Evolutionary conservation across 371 early-diverging fungal genomes (phyloP).

Genomic region (Lichtheimia ornata): DNA sequence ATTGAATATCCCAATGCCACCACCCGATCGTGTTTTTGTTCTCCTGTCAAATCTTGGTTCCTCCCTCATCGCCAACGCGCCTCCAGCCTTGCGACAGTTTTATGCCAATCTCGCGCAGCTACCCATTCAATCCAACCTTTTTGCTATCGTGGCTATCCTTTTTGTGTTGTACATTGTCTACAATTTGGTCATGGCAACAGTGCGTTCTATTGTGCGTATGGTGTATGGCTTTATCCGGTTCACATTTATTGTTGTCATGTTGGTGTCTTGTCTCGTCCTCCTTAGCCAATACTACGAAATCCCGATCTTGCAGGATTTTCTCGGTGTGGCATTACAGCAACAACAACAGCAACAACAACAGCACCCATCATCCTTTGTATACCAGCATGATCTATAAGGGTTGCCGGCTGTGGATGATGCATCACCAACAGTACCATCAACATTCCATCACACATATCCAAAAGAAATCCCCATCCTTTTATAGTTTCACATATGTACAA

Average conservation of each 20-base stretch:
- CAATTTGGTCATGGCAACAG: conserved; percentile 22
- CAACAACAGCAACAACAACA: conserved; percentile 6
- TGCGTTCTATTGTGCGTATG: conserved; percentile 35
- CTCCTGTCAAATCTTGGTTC: conserved; percentile 8
- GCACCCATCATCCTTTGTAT: too few relatives aligned
- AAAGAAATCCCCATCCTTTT: not conserved
- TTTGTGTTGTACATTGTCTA: conserved; percentile 35
- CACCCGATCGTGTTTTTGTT: conserved; percentile 23
- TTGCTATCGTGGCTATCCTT: conserved; percentile 32
- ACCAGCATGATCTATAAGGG: too few relatives aligned
- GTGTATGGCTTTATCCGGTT: conserved; percentile 43
- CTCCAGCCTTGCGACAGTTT: conserved; percentile 28
- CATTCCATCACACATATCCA: not conserved
- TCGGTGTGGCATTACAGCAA: conserved; percentile 1
- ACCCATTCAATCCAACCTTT: conserved; percentile 36
- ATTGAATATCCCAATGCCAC: conserved; percentile 24
- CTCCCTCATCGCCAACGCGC: conserved; percentile 19
- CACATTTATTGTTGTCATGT: conserved; percentile 28
- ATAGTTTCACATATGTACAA: not conserved
- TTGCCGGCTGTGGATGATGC: not conserved
- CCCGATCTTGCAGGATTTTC: conserved; percentile 4
- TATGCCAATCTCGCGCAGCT: conserved; percentile 22
- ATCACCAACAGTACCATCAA: not conserved
- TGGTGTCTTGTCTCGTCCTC: conserved; percentile 20
- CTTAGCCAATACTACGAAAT: conserved; percentile 24